Evolutionary conservation across 2,329 filamentous ascomycete genomes (phyloP).

Genomic region (Ophiognomonia clavigignenti-juglandacearum): DNA sequence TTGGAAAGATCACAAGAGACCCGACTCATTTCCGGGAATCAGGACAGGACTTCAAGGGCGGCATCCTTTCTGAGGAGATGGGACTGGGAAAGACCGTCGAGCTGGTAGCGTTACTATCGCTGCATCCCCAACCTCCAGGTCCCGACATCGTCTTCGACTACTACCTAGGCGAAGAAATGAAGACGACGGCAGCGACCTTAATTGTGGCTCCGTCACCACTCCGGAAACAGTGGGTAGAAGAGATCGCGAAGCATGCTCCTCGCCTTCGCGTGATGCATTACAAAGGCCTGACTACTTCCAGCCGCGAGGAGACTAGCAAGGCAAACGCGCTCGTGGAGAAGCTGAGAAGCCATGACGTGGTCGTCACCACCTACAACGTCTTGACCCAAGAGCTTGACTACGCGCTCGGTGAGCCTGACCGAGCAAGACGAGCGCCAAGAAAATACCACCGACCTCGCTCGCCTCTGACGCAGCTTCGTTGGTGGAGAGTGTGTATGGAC

Average conservation of each 20-base stretch:
- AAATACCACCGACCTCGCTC: slow-evolving; percentile 64
- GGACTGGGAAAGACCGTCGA: slow-evolving; percentile 78
- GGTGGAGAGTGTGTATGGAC: slow-evolving; percentile 79
- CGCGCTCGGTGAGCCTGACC: slow-evolving; percentile 63
- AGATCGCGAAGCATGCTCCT: slow-evolving; percentile 56
- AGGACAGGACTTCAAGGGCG: slow-evolving; percentile 45
- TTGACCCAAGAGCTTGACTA: slow-evolving; percentile 79
- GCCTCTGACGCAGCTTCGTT: slow-evolving; percentile 74
- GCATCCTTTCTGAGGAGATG: slow-evolving; percentile 78
- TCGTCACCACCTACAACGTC: slow-evolving; percentile 63
- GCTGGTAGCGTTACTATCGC: slow-evolving; percentile 63
- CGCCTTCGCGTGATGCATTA: slow-evolving; percentile 52
- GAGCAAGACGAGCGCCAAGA: slow-evolving; percentile 60
- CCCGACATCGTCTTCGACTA: slow-evolving; percentile 26
- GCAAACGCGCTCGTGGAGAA: slow-evolving; percentile 36
- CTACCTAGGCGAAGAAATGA: slow-evolving; percentile 39
- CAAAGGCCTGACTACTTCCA: slow-evolving; percentile 34
- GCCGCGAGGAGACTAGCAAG: slow-evolving; percentile 31
- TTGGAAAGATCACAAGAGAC: slow-evolving; percentile 53
- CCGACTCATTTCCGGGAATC: slow-evolving; percentile 35
- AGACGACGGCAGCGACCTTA: slow-evolving; percentile 50
- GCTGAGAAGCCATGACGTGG: slow-evolving; percentile 50
- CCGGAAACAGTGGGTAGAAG: slow-evolving; percentile 56
- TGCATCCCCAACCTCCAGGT: slow-evolving; percentile 45
- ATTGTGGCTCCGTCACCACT: slow-evolving; percentile 57